Base-by-base conservation (phyloP, 352 stramenopile genomes). In the Phytopythium oedochilum region DNA sequence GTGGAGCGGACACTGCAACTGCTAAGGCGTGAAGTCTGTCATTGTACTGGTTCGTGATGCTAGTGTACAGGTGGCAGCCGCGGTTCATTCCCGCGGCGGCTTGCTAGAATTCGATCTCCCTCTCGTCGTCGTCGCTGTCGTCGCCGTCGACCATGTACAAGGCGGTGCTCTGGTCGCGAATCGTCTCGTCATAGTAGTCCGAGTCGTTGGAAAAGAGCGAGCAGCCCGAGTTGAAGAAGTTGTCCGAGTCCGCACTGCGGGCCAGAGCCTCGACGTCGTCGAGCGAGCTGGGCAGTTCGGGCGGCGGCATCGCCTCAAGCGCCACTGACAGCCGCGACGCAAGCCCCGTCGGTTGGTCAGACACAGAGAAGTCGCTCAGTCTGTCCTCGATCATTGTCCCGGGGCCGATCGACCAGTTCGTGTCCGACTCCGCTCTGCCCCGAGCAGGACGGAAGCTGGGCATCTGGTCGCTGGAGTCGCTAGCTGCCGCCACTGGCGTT, bases 391-490 rank as follows among this genome's bases (percentile, higher is more conserved):
- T 40, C 26, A 12, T n/a, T 23, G 53, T 66, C 5, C 28, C 51
- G 15, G 54, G 63, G 8, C 55, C 67, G 49, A 75, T 75, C 2
- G 67, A 75, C 63, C 63, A 72, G n/a, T 55, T 70, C 0, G 67
- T 72, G 0, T 75, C 67, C 0, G 63, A 75, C 14, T 60, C 38
- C 36, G 64, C 50, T 56, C 63, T 53, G 35, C 67, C 34, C 3
- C 43, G 43, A 3, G 12, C 43, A 1, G 43, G 23, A 10, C 11
- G 18, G 45, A 28, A 38, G 28, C 42, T 34, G 34, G 18, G 12
- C 12, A 20, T 45, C 9, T n/a, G 3, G 0, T 14, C 5, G n/a
- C 23, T 45, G 20, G 23, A 2, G 18, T 23, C 18, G 17, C 23
- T 8, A 2, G n/a, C 18, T 7, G 20, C 25, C 5, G 45, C 7